A percentile compares a stretch with the other conserved stretches of the same genome.
Evolutionary conservation across 148 eudicot species (phyloP).

Genomic region (Tetragonia tetragonoides): DNA sequence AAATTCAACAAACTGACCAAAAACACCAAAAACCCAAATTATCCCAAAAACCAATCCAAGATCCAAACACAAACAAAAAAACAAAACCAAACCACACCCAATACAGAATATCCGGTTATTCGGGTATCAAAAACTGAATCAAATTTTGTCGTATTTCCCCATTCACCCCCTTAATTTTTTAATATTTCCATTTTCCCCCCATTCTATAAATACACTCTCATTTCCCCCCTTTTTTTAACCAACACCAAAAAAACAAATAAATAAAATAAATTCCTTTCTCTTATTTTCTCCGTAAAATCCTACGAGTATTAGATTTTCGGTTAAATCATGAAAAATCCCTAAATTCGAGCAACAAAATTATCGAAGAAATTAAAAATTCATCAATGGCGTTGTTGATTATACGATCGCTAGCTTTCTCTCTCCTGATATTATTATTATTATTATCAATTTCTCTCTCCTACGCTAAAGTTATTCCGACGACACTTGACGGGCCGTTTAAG

Average conservation of each 20-base stretch:
- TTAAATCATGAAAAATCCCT: slow-evolving; percentile 15
- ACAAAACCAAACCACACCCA: neutral
- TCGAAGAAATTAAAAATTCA: neutral
- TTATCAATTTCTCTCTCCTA: slow-evolving; percentile 9
- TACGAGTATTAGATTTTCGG: neutral
- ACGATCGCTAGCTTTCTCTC: neutral
- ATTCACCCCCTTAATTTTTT: neutral
- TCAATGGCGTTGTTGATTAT: slow-evolving; percentile 24
- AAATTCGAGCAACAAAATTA: neutral
- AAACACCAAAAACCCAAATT: neutral
- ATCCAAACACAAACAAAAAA: neutral
- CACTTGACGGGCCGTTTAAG: slow-evolving; percentile 82
- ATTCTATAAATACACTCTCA: neutral
- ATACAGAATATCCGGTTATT: slow-evolving; percentile 7
- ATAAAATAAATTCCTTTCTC: neutral
- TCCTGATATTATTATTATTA: neutral
- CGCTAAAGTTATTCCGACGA: slow-evolving; percentile 43
- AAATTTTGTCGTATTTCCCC: neutral
- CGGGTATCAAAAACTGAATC: neutral
- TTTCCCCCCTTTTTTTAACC: neutral
- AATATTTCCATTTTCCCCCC: neutral
- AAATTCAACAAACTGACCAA: neutral
- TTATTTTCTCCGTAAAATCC: neutral
- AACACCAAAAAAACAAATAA: neutral
- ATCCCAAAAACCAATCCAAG: neutral